Base-by-base conservation (phyloP, 2,329 filamentous ascomycete species). In the Trichoderma breve region DNA sequence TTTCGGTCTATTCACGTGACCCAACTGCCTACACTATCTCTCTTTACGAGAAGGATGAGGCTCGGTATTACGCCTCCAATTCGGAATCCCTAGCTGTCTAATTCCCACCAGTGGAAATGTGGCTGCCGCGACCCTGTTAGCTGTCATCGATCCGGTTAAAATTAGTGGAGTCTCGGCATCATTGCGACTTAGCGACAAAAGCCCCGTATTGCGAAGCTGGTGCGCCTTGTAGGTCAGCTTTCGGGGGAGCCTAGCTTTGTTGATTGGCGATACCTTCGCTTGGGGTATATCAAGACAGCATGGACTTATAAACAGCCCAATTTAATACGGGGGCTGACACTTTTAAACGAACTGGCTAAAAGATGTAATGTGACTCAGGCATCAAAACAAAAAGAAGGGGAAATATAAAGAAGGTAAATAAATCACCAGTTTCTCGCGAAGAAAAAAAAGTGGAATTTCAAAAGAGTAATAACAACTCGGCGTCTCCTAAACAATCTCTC, bases 21-120 rank as follows among this genome's bases (percentile, higher is more conserved):
- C 63, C 3, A 30, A 30, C 12, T 53, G 2, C 63, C 12, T 43
- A 43, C 24, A 47, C 62, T 53, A 47, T 64, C 14, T 47, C 61
- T 32, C 28, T 65, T 51, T 51, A 65, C 63, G 63, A 66, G 63
- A 53, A 67, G 64, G 64, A 67, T 67, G 64, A 67, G 64, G 64
- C 64, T 67, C 51, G 64, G 64, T 43, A 58, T 67, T 67, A 30
- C 64, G 32, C 47, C 47, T 57, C 64, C 32, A 67, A 55, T 32
- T 67, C 51, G 64, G 64, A 57, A 57, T 28, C 47, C 47, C 24
- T 57, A 67, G 47, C 64, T n/a, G n/a, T 28, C 21, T 24, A 26
- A 26, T 28, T 24, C 30, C 64, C 64, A 67, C 64, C 47, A 67
- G 64, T 67, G 64, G 64, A 32, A 67, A 67, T 55, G 64, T 67